These are phyloP conservation scores for Phytophthora gonapodyides DNA, from an alignment of 352 stramenopile species.

Conservation along the genomic window DNA sequence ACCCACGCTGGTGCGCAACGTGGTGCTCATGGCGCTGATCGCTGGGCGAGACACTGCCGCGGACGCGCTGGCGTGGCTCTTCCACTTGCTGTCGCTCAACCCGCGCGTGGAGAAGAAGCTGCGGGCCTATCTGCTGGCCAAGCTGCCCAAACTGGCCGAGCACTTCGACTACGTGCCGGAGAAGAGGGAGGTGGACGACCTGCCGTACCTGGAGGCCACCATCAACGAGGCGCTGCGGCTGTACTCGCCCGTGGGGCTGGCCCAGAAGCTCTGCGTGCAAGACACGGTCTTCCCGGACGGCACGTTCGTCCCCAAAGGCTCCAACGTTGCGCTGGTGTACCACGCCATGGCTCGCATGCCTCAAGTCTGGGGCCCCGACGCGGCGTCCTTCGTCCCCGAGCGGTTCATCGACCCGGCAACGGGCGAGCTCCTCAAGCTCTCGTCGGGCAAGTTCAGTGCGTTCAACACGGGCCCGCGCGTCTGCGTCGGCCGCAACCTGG, in stretches of 20 bases:
- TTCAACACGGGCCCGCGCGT: slow-evolving; percentile 45
- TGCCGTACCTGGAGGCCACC: slow-evolving; percentile 43
- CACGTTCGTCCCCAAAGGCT: slow-evolving; percentile 46
- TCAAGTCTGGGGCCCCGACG: slow-evolving; percentile 47
- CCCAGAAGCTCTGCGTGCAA: slow-evolving; percentile 36
- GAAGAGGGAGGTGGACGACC: slow-evolving; percentile 27
- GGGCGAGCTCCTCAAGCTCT: slow-evolving; percentile 37
- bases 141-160: slow-evolving; percentile 33
- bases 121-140: slow-evolving; percentile 28
- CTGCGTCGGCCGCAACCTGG: slow-evolving; percentile 47
- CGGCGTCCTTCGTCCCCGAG: slow-evolving; percentile 43
- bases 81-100: slow-evolving; percentile 53
- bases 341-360: slow-evolving; percentile 47
- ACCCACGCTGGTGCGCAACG: slow-evolving; percentile 50
- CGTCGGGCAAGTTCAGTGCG: slow-evolving; percentile 34
- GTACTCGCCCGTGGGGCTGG: slow-evolving; percentile 43
- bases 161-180: slow-evolving; percentile 29
- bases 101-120: slow-evolving; percentile 44
- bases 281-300: slow-evolving; percentile 55
- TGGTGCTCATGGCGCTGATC: slow-evolving; percentile 68
- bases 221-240: slow-evolving; percentile 52
- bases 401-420: slow-evolving; percentile 42
- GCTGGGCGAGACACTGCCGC: slow-evolving; percentile 72
- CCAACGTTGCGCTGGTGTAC: slow-evolving; percentile 38
- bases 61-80: slow-evolving; percentile 33